Conservation (phyloP, 345 rosid genomes). For the Hibiscus syriacus region DNA sequence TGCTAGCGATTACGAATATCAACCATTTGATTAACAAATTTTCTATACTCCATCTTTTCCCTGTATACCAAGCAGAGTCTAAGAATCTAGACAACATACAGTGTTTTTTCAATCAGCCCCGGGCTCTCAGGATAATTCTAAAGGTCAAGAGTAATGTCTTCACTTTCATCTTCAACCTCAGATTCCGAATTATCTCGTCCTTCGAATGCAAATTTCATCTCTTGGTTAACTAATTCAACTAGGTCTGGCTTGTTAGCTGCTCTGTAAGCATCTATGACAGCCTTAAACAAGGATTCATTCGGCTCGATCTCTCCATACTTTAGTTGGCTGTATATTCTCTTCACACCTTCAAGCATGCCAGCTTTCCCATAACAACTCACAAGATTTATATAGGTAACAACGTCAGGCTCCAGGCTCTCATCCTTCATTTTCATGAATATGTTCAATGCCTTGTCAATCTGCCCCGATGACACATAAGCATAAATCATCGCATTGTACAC, state of each 20-base stretch:
- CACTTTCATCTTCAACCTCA: constrained; percentile 2
- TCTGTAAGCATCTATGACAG: constrained; percentile 53
- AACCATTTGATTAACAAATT: too few species aligned
- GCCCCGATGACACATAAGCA: constrained; percentile 51
- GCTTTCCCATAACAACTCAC: constrained; percentile 72
- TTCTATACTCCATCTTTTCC: too few species aligned
- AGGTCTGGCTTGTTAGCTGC: constrained; percentile 57
- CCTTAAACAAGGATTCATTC: constrained; percentile 52
- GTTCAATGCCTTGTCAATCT: constrained; percentile 55
- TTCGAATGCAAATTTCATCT: constrained; percentile 52
- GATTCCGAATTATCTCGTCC: constrained; percentile 19
- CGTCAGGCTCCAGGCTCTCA: constrained; percentile 58
- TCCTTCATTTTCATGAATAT: constrained; percentile 72
- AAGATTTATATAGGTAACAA: constrained; percentile 53
- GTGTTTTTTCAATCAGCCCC: constrained; percentile 20
- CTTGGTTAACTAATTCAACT: constrained; percentile 52
- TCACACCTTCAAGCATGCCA: constrained; percentile 81
- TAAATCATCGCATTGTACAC: constrained; percentile 67
- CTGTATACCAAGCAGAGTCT: too few species aligned
- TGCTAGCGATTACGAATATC: too few species aligned
- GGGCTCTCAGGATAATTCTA: constrained; percentile 6
- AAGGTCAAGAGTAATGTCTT: background rate
- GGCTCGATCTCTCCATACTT: constrained; percentile 50
- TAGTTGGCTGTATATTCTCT: constrained; percentile 48
- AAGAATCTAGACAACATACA: background rate